Percentiles rank a stretch among this genome's conserved stretches.
Conservation (phyloP, 192 early-diverging fungal species). For the Linnemannia elongata region DNA sequence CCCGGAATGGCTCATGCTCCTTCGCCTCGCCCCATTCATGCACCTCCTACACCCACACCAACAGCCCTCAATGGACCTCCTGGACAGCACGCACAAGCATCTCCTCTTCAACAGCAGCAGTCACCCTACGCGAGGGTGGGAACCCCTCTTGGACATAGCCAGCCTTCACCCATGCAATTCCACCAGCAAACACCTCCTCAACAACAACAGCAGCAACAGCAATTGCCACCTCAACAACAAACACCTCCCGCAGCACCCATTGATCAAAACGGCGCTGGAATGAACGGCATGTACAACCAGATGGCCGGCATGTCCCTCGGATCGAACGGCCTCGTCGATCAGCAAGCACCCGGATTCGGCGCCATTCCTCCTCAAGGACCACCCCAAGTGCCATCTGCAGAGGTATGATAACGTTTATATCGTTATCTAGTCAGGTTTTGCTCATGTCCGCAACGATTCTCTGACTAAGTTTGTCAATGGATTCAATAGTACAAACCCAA, state of each 20-base stretch:
- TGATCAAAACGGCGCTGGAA: constrained; percentile 36
- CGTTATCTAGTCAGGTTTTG: too few species aligned
- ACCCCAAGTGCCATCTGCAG: constrained; percentile 10
- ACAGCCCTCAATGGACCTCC: constrained; percentile 24
- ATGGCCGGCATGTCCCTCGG: constrained; percentile 43
- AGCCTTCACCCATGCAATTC: not conserved
- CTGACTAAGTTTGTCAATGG: not conserved
- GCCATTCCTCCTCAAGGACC: constrained; percentile 33
- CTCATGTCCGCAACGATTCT: not conserved
- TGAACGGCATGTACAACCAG: constrained; percentile 34
- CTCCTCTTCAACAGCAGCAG: constrained; percentile 32
- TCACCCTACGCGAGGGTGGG: constrained; percentile 16
- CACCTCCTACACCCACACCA: constrained; percentile 29
- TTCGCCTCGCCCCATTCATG: constrained; percentile 22
- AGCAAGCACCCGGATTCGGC: constrained; percentile 18
- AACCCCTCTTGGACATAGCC: constrained; percentile 34
- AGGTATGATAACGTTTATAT: constrained; percentile 26
- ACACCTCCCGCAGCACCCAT: not conserved
- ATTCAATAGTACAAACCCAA: constrained; percentile 36
- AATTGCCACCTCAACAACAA: constrained; percentile 16
- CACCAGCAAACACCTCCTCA: not conserved
- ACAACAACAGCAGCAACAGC: constrained; percentile 20
- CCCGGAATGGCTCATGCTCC: constrained; percentile 29
- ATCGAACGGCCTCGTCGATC: constrained; percentile 23
- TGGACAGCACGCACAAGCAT: constrained; percentile 20